Evolutionary conservation across 2,329 filamentous ascomycete species (phyloP).

Genomic region (Penicillium sp.): DNA sequence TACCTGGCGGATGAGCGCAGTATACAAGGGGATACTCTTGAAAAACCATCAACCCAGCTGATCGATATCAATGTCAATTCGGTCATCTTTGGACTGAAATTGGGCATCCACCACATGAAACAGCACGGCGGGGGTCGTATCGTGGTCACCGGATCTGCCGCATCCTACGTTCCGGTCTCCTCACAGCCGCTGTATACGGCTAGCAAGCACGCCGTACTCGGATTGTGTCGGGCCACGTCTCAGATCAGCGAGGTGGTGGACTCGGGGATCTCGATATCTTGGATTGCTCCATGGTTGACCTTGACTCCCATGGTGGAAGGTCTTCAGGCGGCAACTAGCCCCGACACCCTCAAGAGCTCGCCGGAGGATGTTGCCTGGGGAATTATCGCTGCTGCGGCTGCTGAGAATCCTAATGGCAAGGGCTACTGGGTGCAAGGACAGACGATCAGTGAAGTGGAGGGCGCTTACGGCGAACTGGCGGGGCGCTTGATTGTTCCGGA

Average conservation of each 20-base stretch:
- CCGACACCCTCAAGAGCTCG: constrained; percentile 10
- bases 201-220: constrained; percentile 19
- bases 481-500: constrained; percentile 14
- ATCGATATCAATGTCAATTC: constrained; percentile 17
- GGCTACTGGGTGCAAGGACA: constrained; percentile 20
- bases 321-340: constrained; percentile 1
- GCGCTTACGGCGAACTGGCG: constrained; percentile 14
- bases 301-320: constrained; percentile 20
- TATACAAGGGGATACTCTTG: background rate
- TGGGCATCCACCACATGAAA: constrained; percentile 20
- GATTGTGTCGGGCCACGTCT: constrained; percentile 16
- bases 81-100: constrained; percentile 16
- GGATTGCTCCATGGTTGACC: constrained; percentile 20
- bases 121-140: constrained; percentile 16
- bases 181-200: constrained; percentile 22
- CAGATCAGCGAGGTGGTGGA: constrained; percentile 11
- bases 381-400: constrained; percentile 12
- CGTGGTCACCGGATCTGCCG: constrained; percentile 16
- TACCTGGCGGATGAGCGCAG: constrained; percentile 15
- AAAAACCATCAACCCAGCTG: constrained; percentile 7
- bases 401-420: constrained; percentile 14
- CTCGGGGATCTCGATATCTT: constrained; percentile 15
- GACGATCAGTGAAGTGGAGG: constrained; percentile 18
- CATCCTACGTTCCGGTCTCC: constrained; percentile 18
- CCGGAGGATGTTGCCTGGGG: constrained; percentile 19